phyloP scores from a whole-genome alignment of 1,284 basidiomycete genomes.

The Naganishia cerealis region DNA sequence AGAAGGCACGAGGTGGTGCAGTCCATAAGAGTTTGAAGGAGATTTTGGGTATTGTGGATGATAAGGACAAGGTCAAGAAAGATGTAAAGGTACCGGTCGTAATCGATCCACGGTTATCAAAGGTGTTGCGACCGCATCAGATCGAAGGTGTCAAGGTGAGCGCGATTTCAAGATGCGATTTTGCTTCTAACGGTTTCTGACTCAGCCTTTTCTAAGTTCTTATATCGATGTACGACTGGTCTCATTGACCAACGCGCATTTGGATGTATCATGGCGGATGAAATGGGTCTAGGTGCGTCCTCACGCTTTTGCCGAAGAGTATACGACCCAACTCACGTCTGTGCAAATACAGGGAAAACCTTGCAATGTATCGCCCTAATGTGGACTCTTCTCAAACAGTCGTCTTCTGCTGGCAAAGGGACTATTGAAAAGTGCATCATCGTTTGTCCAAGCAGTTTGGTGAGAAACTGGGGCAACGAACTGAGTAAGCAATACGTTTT shows the following conservation, averaged over 20 bases:
- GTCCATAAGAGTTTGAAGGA: slow-evolving; percentile 81
- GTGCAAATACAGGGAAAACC: slow-evolving; percentile 63
- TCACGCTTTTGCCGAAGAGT: slow-evolving; percentile 10
- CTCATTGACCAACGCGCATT: slow-evolving; percentile 88
- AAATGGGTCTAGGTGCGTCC: slow-evolving; percentile 83
- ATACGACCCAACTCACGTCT: background rate
- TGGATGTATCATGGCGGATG: slow-evolving; percentile 98
- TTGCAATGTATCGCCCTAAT: slow-evolving; percentile 94
- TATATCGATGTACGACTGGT: slow-evolving; percentile 92
- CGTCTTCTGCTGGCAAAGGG: slow-evolving; percentile 77
- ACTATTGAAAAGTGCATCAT: slow-evolving; percentile 98
- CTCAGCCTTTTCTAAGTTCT: slow-evolving; percentile 62
- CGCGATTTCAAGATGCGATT: slow-evolving; percentile 22
- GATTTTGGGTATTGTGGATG: slow-evolving; percentile 70
- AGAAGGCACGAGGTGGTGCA: slow-evolving; percentile 66
- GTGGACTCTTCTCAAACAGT: slow-evolving; percentile 97
- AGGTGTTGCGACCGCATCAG: slow-evolving; percentile 93
- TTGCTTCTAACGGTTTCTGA: slow-evolving; percentile 1
- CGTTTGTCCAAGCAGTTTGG: slow-evolving; percentile 92
- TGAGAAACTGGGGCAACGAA: slow-evolving; percentile 99
- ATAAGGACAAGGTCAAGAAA: slow-evolving; percentile 65
- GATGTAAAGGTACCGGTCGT: slow-evolving; percentile 89
- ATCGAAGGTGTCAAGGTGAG: slow-evolving; percentile 93
- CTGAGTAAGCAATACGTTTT: slow-evolving; percentile 62
- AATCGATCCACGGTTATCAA: slow-evolving; percentile 82